Conservation (phyloP, 768 basidiomycete species). For the Auricularia heimuer region DNA sequence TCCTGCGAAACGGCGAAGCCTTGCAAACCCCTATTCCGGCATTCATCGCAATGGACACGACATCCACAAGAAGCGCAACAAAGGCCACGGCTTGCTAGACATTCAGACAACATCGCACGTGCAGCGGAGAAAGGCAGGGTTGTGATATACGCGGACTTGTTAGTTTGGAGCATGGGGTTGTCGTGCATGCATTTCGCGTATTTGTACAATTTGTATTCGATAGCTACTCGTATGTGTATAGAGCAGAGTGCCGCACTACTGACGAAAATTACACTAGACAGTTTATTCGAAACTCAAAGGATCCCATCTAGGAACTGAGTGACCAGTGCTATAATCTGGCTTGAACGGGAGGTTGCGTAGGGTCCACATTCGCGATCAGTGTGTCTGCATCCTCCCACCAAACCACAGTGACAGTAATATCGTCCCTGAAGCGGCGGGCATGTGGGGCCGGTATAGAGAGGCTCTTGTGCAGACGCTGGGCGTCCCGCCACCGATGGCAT, state of each 20-base stretch:
- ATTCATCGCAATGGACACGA: not conserved
- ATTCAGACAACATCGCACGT: not conserved
- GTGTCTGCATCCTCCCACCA: constrained; percentile 60
- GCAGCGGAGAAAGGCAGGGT: not conserved
- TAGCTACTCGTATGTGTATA: too few species aligned
- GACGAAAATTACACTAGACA: too few species aligned
- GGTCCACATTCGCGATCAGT: constrained; percentile 6
- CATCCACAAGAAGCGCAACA: not conserved
- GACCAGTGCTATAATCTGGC: not conserved
- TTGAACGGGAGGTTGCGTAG: not conserved
- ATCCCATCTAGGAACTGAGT: too few species aligned
- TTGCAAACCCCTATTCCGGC: not conserved
- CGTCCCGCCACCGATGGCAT: constrained; percentile 87
- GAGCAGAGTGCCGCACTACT: too few species aligned
- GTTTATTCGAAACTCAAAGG: too few species aligned
- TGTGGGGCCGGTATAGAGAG: constrained; percentile 78
- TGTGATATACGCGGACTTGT: not conserved
- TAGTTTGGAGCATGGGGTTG: too few species aligned
- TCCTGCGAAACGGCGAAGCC: not conserved
- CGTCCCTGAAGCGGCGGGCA: constrained; percentile 72
- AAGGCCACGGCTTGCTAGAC: not conserved
- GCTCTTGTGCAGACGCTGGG: constrained; percentile 41
- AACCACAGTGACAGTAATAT: constrained; percentile 75
- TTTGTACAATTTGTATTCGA: too few species aligned
- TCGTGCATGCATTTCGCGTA: too few species aligned